Evolutionary conservation across 768 basidiomycete species (phyloP).

Genomic region (Serendipita sp.): DNA sequence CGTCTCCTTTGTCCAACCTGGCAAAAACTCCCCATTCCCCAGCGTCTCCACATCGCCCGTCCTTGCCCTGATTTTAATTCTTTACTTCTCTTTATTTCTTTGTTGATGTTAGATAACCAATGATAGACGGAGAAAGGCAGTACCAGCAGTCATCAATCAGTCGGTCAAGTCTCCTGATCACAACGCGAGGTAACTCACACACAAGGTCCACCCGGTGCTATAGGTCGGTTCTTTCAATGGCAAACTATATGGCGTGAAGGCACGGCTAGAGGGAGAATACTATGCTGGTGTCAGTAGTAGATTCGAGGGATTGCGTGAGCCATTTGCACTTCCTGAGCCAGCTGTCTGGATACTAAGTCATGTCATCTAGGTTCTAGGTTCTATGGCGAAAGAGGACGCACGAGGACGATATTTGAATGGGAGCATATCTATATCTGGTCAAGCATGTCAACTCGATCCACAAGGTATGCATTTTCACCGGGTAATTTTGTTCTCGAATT

Average conservation of each 20-base stretch:
- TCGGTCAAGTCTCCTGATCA: no score
- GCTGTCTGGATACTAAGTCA: background rate
- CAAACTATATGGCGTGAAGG: slow-evolving; percentile 77
- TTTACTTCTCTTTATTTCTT: no score
- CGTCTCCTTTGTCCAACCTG: no score
- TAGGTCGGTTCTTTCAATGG: slow-evolving; percentile 71
- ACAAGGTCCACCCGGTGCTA: slow-evolving; percentile 51
- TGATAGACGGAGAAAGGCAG: no score
- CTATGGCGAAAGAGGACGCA: slow-evolving; percentile 68
- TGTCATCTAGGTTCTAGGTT: slow-evolving; percentile 34
- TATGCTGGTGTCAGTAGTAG: slow-evolving; percentile 75
- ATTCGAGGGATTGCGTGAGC: slow-evolving; percentile 82
- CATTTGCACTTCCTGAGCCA: background rate
- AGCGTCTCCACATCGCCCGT: no score
- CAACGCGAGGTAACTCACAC: slow-evolving; percentile 43
- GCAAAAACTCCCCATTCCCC: no score
- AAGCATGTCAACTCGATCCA: slow-evolving; percentile 85
- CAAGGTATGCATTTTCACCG: slow-evolving; percentile 33
- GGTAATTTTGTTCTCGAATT: background rate
- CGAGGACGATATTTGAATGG: slow-evolving; percentile 66
- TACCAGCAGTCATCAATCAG: no score
- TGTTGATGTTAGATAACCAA: no score
- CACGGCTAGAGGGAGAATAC: slow-evolving; percentile 79
- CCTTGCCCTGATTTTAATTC: no score
- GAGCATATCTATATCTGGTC: slow-evolving; percentile 64